These are phyloP conservation scores for Rhodotorula sp. DNA, from an alignment of 1,284 basidiomycete species.

Conservation along the genomic window DNA sequence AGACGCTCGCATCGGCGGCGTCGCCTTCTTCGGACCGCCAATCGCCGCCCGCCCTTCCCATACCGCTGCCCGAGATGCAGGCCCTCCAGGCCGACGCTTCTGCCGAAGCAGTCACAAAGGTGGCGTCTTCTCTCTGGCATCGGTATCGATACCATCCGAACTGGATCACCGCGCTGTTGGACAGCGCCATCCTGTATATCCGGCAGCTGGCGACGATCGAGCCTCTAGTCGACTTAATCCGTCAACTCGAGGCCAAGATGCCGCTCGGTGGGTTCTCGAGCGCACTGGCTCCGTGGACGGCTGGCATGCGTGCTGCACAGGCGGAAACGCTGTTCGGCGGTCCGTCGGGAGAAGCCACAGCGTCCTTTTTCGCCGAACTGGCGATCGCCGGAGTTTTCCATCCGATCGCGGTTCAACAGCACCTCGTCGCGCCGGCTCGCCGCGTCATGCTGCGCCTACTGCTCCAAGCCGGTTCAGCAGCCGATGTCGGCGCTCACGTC, in stretches of 20 bases:
- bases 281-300: slow-evolving; percentile 20
- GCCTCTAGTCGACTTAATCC: neutral
- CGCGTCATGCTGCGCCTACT: slow-evolving; percentile 7
- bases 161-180: slow-evolving; percentile 76
- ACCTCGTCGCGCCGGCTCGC: slow-evolving; percentile 23
- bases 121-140: slow-evolving; percentile 61
- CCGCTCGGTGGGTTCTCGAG: neutral
- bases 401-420: slow-evolving; percentile 3
- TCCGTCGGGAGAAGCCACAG: neutral
- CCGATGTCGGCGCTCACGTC: too few species aligned
- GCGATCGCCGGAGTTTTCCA: slow-evolving; percentile 22
- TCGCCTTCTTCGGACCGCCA: neutral
- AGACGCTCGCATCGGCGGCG: slow-evolving; percentile 6
- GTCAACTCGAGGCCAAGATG: neutral
- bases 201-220: slow-evolving; percentile 9
- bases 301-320: neutral
- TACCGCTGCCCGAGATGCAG: slow-evolving; percentile 29
- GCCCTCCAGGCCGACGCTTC: slow-evolving; percentile 30
- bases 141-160: slow-evolving; percentile 66
- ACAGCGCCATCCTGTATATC: slow-evolving; percentile 59
- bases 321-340: slow-evolving; percentile 18
- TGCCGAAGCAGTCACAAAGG: slow-evolving; percentile 21
- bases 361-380: slow-evolving; percentile 18
- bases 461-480: neutral
- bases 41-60: slow-evolving; percentile 6